phyloP scores from a whole-genome alignment of 2,329 filamentous ascomycete genomes.

The Aschersonia sp. region DNA sequence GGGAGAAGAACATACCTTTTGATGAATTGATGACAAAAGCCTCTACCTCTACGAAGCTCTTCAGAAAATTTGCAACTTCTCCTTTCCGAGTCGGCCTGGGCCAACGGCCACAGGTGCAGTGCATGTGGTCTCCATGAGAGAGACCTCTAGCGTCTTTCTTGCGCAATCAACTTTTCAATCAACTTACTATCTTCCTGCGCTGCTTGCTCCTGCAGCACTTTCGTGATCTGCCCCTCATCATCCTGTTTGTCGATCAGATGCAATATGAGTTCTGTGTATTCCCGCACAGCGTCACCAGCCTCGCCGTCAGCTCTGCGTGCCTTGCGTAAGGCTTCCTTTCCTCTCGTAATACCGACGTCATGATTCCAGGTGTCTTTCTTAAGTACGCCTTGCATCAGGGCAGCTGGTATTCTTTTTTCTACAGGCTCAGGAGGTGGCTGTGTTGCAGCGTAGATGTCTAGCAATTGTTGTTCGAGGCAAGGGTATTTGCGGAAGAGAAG shows the following conservation, averaged over 20 bases:
- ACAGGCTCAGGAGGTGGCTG: conserved; percentile 24
- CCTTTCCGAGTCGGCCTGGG: no score
- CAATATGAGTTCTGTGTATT: conserved; percentile 44
- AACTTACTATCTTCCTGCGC: conserved; percentile 31
- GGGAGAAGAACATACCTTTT: neutral
- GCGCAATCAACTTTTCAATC: conserved; percentile 33
- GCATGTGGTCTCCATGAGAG: no score
- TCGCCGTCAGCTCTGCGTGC: conserved; percentile 34
- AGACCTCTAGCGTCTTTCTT: conserved; percentile 19
- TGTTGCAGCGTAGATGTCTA: conserved; percentile 33
- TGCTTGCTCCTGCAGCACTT: conserved; percentile 27
- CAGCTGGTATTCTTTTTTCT: conserved; percentile 15
- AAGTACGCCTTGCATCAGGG: conserved; percentile 17
- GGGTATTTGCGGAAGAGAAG: conserved; percentile 40
- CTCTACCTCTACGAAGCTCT: no score
- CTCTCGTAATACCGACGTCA: conserved; percentile 42
- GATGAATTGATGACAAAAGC: no score
- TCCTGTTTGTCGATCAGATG: conserved; percentile 26
- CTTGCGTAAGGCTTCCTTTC: conserved; percentile 35
- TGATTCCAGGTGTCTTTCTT: conserved; percentile 37
- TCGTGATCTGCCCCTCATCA: conserved; percentile 16
- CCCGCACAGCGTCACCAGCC: conserved; percentile 43
- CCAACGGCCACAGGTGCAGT: no score
- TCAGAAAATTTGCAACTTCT: no score
- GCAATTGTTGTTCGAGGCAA: conserved; percentile 28